Evolutionary conservation across 2,329 filamentous ascomycete genomes (phyloP).

Genomic region (Epichloe gansuensis): DNA sequence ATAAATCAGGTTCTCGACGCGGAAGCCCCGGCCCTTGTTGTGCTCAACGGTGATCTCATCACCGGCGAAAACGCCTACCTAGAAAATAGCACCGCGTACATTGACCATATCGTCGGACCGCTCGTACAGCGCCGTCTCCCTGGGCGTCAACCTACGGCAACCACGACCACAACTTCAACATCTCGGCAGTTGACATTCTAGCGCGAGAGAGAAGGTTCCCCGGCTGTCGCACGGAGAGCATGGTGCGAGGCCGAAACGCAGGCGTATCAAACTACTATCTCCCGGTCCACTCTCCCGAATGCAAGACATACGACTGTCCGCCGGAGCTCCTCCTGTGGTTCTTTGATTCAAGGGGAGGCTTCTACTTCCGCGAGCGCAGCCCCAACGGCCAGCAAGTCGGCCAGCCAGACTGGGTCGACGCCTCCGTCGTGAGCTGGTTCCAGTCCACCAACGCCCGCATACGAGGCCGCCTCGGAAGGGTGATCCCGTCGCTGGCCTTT

Average conservation of each 20-base stretch:
- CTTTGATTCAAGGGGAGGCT: slow-evolving; percentile 56
- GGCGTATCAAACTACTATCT: slow-evolving; percentile 37
- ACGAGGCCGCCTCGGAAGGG: slow-evolving; percentile 16
- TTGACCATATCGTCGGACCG: slow-evolving; percentile 47
- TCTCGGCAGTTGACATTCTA: slow-evolving; percentile 34
- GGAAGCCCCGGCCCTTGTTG: slow-evolving; percentile 46
- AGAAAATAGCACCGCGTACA: slow-evolving; percentile 40
- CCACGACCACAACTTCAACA: slow-evolving; percentile 50
- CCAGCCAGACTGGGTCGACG: slow-evolving; percentile 33
- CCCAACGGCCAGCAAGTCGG: slow-evolving; percentile 17
- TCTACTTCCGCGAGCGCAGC: slow-evolving; percentile 29
- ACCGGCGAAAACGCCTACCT: slow-evolving; percentile 50
- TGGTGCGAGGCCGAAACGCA: slow-evolving; percentile 23
- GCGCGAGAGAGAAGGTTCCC: slow-evolving; percentile 26
- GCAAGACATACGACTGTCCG: slow-evolving; percentile 18
- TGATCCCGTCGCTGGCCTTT: slow-evolving; percentile 33
- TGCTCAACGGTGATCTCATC: slow-evolving; percentile 60
- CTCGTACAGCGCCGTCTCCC: slow-evolving; percentile 40
- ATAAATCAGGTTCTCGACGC: slow-evolving; percentile 44
- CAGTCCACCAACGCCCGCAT: slow-evolving; percentile 19
- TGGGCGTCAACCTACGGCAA: slow-evolving; percentile 64
- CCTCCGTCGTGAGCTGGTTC: slow-evolving; percentile 33
- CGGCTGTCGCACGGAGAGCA: slow-evolving; percentile 26
- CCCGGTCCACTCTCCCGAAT: slow-evolving; percentile 27
- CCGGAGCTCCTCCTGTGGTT: slow-evolving; percentile 51